A percentile compares a stretch with the other conserved stretches of the same genome.
phyloP scores from a whole-genome alignment of 2,329 filamentous ascomycete genomes.

The Delphinella strobiligena region DNA sequence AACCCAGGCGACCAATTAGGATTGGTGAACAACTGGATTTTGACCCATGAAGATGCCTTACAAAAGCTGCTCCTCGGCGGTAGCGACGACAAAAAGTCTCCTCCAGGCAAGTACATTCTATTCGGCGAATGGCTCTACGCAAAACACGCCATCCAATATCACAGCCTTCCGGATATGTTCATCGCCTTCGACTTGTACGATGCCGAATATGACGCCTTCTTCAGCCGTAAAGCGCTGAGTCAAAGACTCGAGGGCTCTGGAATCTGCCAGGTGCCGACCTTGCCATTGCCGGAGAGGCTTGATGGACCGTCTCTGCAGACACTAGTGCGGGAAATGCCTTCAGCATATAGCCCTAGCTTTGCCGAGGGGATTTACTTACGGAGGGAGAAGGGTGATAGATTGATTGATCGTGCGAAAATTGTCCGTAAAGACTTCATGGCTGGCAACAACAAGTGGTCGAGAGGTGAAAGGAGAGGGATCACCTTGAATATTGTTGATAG shows the following conservation, averaged over 20 bases:
- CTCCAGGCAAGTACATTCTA: slow-evolving; percentile 5
- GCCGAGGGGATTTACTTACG: slow-evolving; percentile 10
- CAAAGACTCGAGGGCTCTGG: slow-evolving; percentile 4
- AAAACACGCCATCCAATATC: slow-evolving; percentile 8
- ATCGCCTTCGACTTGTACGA: slow-evolving; percentile 10
- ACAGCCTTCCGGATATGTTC: slow-evolving; percentile 5
- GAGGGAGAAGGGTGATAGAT: slow-evolving; percentile 6
- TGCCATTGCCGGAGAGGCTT: neutral
- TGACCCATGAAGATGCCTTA: slow-evolving; percentile 2
- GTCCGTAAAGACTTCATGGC: slow-evolving; percentile 8
- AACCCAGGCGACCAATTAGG: slow-evolving; percentile 7
- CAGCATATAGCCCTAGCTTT: slow-evolving; percentile 2
- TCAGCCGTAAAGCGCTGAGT: slow-evolving; percentile 2
- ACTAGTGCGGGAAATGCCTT: neutral
- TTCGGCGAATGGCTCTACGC: slow-evolving; percentile 10
- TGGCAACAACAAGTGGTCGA: slow-evolving; percentile 8
- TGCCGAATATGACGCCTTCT: slow-evolving; percentile 1
- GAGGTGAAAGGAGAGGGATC: too few species aligned
- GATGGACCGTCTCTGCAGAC: neutral
- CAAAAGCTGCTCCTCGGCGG: neutral
- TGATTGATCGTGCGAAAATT: slow-evolving; percentile 8
- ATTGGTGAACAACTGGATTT: slow-evolving; percentile 7
- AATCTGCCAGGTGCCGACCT: neutral
- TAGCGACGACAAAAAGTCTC: neutral
- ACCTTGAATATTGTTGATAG: too few species aligned